These are phyloP conservation scores for Colletotrichum costaricense DNA, from an alignment of 2,329 filamentous ascomycete species.

Conservation along the genomic window DNA sequence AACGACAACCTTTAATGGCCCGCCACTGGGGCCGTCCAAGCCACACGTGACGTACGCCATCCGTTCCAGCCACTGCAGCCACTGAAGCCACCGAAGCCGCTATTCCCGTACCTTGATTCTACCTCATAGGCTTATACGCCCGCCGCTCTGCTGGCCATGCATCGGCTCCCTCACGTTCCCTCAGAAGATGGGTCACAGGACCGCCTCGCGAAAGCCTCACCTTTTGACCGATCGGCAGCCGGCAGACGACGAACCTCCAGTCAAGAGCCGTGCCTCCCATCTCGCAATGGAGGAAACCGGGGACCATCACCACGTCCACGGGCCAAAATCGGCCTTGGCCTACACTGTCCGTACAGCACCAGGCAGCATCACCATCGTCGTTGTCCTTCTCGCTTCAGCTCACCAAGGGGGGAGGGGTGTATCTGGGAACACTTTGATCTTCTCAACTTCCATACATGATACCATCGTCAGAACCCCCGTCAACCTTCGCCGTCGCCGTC, in stretches of 20 bases:
- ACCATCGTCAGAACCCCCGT: not conserved
- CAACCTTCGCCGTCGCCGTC: constrained; percentile 11
- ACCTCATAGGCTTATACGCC: not conserved
- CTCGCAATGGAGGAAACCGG: not conserved
- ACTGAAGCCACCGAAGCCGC: constrained; percentile 9
- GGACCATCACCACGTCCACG: constrained; percentile 7
- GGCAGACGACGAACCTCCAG: constrained; percentile 23
- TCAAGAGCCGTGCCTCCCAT: not conserved
- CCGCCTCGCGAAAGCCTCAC: constrained; percentile 29
- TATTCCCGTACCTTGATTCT: not conserved
- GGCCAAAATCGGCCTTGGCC: constrained; percentile 1
- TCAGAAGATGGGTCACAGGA: constrained; percentile 20
- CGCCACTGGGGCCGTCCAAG: constrained; percentile 10
- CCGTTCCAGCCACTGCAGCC: constrained; percentile 29
- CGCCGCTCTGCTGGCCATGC: not conserved
- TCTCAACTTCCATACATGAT: not conserved
- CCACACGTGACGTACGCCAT: constrained; percentile 31
- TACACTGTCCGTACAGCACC: not conserved
- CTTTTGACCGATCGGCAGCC: constrained; percentile 25
- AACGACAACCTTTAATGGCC: not conserved
- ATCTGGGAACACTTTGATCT: not conserved
- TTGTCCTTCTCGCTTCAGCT: constrained; percentile 20
- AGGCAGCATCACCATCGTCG: constrained; percentile 1
- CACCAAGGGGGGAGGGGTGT: constrained; percentile 1
- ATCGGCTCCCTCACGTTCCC: constrained; percentile 30